phyloP scores from a whole-genome alignment of 495 filamentous ascomycete genomes.

The Oidiodendron maius region DNA sequence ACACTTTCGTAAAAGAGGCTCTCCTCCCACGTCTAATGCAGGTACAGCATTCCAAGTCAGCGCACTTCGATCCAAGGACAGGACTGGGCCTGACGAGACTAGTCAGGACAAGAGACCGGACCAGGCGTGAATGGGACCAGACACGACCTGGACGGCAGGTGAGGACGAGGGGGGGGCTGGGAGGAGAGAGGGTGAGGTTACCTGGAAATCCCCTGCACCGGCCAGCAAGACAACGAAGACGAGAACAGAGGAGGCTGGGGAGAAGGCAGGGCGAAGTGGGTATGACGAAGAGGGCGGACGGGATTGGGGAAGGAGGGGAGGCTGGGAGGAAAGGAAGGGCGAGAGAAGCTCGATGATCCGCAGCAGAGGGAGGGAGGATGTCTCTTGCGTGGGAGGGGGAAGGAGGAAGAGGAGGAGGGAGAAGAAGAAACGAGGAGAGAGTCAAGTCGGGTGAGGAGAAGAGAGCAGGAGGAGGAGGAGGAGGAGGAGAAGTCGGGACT shows the following conservation, averaged over 20 bases:
- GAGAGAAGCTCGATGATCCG: too few species aligned
- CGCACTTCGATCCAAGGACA: too few species aligned
- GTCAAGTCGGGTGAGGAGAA: not conserved
- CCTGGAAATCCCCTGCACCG: slow-evolving; percentile 26
- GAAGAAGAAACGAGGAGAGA: not conserved
- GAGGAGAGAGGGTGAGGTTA: too few species aligned
- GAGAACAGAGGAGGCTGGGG: slow-evolving; percentile 14
- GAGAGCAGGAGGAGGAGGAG: not conserved
- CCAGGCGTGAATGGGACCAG: slow-evolving; percentile 22
- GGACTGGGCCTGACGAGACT: too few species aligned
- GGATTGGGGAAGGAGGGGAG: slow-evolving; percentile 6
- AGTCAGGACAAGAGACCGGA: too few species aligned
- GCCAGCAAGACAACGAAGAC: slow-evolving; percentile 21
- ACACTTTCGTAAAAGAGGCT: too few species aligned
- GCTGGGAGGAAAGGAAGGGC: not conserved
- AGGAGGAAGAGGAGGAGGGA: slow-evolving; percentile 2
- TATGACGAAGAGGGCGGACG: slow-evolving; percentile 7
- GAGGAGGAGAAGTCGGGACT: not conserved
- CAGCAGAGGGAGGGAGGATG: too few species aligned
- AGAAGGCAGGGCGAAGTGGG: too few species aligned
- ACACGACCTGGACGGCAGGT: slow-evolving; percentile 23
- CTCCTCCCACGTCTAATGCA: slow-evolving; percentile 35
- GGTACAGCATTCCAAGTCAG: slow-evolving; percentile 31
- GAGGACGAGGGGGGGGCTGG: slow-evolving; percentile 30
- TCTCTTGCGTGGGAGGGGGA: too few species aligned